A percentile compares a stretch with the other conserved stretches of the same genome.
Conservation (phyloP, 2,329 filamentous ascomycete genomes). For the Sporothrix schenckii region DNA sequence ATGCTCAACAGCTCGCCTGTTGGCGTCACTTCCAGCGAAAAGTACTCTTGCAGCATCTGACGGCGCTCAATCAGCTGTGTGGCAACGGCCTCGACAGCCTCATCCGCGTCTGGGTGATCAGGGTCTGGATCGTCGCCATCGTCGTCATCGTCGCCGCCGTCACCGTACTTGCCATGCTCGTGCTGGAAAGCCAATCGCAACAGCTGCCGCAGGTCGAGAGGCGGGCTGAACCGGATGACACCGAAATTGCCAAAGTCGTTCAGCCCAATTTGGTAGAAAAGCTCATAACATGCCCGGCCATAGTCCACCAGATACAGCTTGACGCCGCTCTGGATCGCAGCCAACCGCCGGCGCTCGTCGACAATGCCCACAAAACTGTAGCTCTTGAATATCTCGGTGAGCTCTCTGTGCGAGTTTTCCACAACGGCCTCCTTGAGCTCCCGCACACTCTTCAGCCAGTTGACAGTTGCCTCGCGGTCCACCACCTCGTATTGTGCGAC, state of each 20-base stretch:
- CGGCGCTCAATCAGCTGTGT: conserved; percentile 72
- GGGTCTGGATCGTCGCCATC: conserved; percentile 44
- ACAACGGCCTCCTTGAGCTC: conserved; percentile 80
- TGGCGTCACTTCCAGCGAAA: conserved; percentile 78
- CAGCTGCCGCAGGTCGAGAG: conserved; percentile 70
- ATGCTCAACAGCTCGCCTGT: conserved; percentile 76
- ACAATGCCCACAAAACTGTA: conserved; percentile 95
- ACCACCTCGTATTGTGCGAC: conserved; percentile 70
- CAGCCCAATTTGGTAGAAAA: conserved; percentile 92
- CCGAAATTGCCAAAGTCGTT: conserved; percentile 98
- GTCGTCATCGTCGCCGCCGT: conserved; percentile 62
- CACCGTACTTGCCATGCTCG: conserved; percentile 57
- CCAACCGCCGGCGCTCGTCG: conserved; percentile 81
- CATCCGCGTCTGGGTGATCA: conserved; percentile 47
- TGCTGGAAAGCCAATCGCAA: conserved; percentile 72
- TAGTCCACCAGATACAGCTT: conserved; percentile 94
- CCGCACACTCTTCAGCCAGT: conserved; percentile 81
- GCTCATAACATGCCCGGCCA: conserved; percentile 80
- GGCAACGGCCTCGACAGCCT: conserved; percentile 67
- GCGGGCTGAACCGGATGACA: conserved; percentile 74
- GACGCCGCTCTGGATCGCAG: conserved; percentile 89
- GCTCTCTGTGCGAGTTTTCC: conserved; percentile 76
- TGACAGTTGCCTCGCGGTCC: conserved; percentile 69
- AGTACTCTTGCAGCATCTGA: conserved; percentile 92
- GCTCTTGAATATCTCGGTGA: conserved; percentile 83